These are phyloP conservation scores for Peronospora farinosa DNA, from an alignment of 352 stramenopile species.

Conservation along the genomic window DNA sequence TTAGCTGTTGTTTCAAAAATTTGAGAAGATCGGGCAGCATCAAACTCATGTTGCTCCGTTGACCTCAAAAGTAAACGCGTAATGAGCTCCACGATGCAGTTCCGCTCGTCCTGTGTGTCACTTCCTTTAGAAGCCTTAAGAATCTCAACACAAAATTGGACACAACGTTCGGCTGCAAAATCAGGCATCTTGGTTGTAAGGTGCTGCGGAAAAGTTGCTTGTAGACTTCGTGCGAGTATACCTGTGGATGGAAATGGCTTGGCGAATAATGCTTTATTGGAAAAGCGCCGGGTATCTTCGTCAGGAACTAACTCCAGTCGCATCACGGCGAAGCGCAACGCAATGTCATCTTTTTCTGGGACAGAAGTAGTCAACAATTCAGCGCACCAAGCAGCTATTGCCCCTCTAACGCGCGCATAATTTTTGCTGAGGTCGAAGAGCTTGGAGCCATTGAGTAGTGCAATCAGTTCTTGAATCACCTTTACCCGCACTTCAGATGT, in stretches of 20 bases:
- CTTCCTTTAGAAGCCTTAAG: slow-evolving; percentile 22
- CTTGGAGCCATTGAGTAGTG: slow-evolving; percentile 47
- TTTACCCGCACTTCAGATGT: slow-evolving; percentile 27
- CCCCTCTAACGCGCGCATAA: slow-evolving; percentile 54
- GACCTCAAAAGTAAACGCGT: slow-evolving; percentile 36
- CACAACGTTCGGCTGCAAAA: slow-evolving; percentile 37
- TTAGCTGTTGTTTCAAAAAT: slow-evolving; percentile 37
- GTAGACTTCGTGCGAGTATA: slow-evolving; percentile 27
- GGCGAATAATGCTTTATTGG: slow-evolving; percentile 39
- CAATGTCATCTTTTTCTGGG: slow-evolving; percentile 23
- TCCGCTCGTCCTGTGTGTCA: slow-evolving; percentile 23
- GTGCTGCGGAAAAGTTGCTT: slow-evolving; percentile 23
- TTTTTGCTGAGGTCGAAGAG: slow-evolving; percentile 54
- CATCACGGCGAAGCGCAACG: slow-evolving; percentile 59
- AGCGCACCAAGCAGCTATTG: slow-evolving; percentile 54
- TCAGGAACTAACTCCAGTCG: slow-evolving; percentile 33
- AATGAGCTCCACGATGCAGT: slow-evolving; percentile 43
- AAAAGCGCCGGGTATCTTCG: slow-evolving; percentile 36
- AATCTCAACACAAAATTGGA: slow-evolving; percentile 49
- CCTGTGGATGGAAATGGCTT: slow-evolving; percentile 35
- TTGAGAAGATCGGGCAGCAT: neutral
- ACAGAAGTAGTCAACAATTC: slow-evolving; percentile 27
- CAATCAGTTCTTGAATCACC: slow-evolving; percentile 46
- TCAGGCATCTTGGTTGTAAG: slow-evolving; percentile 40
- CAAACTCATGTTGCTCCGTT: slow-evolving; percentile 1